These are phyloP conservation scores for Ceratocystis destructans DNA, from an alignment of 2,329 filamentous ascomycete species.

Conservation along the genomic window DNA sequence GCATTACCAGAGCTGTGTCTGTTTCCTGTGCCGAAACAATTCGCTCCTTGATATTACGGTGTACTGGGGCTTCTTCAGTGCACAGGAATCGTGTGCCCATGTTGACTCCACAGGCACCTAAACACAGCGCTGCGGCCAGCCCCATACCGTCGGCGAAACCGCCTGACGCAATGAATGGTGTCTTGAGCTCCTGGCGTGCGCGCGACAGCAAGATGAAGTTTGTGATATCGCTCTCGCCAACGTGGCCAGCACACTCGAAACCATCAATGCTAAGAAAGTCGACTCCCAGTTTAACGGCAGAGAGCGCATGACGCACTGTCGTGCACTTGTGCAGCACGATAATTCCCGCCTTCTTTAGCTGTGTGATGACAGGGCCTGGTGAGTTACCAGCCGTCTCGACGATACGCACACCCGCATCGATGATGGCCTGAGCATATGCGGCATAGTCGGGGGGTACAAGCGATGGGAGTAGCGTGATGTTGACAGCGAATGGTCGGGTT, in stretches of 20 bases:
- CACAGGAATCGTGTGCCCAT: conserved; percentile 99
- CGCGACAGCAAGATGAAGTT: conserved; percentile 79
- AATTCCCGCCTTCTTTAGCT: conserved; percentile 66
- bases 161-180: conserved; percentile 91
- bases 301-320: conserved; percentile 82
- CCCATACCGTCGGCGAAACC: conserved; percentile 93
- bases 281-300: conserved; percentile 83
- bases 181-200: conserved; percentile 66
- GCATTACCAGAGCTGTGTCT: conserved; percentile 75
- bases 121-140: conserved; percentile 73
- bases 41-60: conserved; percentile 81
- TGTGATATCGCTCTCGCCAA: conserved; percentile 75
- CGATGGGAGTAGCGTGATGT: conserved; percentile 83
- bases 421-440: conserved; percentile 81
- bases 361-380: conserved; percentile 77
- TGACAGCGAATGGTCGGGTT: conserved; percentile 72
- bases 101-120: conserved; percentile 90
- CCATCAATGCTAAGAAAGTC: conserved; percentile 96
- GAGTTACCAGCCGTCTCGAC: conserved; percentile 86
- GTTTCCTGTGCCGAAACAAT: conserved; percentile 83
- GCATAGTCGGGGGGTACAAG: conserved; percentile 83
- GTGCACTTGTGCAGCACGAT: conserved; percentile 96
- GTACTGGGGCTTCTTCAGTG: conserved; percentile 84
- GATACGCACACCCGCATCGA: conserved; percentile 81
- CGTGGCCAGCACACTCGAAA: conserved; percentile 89